Percentiles rank a stretch among this genome's conserved stretches.
These are phyloP conservation scores for Lipomyces kockii DNA, from an alignment of 805 yeast species.

Conservation along the genomic window DNA sequence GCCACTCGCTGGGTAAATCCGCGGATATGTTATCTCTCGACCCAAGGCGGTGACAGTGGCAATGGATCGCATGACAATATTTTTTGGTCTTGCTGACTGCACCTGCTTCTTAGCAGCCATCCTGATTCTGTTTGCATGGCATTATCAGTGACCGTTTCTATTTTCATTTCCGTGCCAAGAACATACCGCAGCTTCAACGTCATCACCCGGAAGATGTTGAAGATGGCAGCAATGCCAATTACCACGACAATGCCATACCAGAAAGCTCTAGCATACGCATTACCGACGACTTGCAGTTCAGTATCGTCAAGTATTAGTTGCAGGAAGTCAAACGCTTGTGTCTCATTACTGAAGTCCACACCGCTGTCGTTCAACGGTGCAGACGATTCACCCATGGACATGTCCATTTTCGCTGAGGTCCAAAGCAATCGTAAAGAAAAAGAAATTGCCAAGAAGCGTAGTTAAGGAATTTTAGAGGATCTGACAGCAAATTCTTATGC, in stretches of 20 bases:
- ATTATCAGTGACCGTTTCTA: no score
- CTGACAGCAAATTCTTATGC: no score
- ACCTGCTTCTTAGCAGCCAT: conserved; percentile 3
- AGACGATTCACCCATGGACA: no score
- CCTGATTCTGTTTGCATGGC: not conserved
- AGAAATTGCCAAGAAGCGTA: no score
- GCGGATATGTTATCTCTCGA: conserved; percentile 8
- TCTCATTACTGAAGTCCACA: not conserved
- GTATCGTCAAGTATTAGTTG: conserved; percentile 6
- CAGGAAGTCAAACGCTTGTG: conserved; percentile 4
- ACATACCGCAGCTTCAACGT: conserved; percentile 11
- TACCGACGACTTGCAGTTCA: conserved; percentile 5
- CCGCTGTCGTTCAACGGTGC: not conserved
- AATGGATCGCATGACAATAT: not conserved
- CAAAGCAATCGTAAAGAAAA: no score
- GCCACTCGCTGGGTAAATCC: not conserved
- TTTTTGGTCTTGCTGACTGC: not conserved
- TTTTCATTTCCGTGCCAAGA: not conserved
- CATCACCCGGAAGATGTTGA: conserved; percentile 6
- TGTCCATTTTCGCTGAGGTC: no score
- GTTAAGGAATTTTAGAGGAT: not conserved
- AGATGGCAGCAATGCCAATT: conserved; percentile 7
- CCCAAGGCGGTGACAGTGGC: conserved; percentile 6
- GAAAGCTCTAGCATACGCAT: conserved; percentile 9
- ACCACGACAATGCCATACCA: conserved; percentile 16